Base-by-base conservation (phyloP, 305 asterid species). In the Fraxinus sp. region DNA sequence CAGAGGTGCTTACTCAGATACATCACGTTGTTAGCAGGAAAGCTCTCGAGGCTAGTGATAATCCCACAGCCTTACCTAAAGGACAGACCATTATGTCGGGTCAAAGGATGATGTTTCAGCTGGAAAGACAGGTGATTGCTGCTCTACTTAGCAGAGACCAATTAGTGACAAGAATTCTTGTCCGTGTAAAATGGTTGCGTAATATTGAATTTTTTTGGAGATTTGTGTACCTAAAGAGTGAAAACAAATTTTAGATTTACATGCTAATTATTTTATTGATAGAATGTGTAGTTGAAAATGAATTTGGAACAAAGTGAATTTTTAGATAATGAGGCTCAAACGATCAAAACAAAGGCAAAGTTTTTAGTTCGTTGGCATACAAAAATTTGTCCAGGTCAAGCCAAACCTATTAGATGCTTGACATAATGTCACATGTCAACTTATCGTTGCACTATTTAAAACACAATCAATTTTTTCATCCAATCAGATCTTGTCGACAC, bases 1-100 rank as follows among this genome's bases (percentile, higher is more conserved):
- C 87, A 9, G 87, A 85, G 66, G 87, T 85, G 66, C 85, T 85
- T 68, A 64, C 87, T 33, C 87, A 85, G 28, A 85, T 85, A 43
- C 32, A 85, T 80, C 79, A 43, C 16, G 86, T 82, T 0, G 83
- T 82, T 32, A 79, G 88, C 80, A 85, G 46, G 79, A 85, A 82
- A 79, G 81, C 86, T 46, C 86, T 85, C 7, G 88, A 85, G 55
- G 86, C 77, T 20, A 85, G 86, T n/a, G 81, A 79, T 75, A 83
- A 85, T 11, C 81, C 78, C 0, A 68, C 84, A 9, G 49, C 88
- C n/a, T 74, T 82, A 81, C 86, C 88, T 6, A 79, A 85, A 49
- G 88, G 88, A 3, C 83, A 79, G 84, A 82, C 86, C 9, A 82
- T 85, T 79, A 33, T 20, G 30, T 62, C 13, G 71, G 32, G 71